phyloP scores from a whole-genome alignment of 2,329 filamentous ascomycete genomes.

The Venturiaceae sp. region DNA sequence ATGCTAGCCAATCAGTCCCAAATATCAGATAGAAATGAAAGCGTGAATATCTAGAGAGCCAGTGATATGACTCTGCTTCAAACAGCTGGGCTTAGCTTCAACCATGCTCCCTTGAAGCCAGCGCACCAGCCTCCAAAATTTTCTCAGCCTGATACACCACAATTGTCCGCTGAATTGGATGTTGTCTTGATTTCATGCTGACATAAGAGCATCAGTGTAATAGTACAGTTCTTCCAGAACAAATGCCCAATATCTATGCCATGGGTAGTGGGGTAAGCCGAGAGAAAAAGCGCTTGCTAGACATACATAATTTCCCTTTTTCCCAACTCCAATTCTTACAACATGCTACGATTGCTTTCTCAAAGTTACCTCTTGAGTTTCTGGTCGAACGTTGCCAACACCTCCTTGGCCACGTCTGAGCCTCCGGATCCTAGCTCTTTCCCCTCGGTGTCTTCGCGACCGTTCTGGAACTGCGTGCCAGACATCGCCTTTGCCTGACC shows the following conservation, averaged over 20 bases:
- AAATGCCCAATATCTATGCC: not conserved
- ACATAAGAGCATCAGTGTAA: not conserved
- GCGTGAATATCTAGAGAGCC: too few species aligned
- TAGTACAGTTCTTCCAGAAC: not conserved
- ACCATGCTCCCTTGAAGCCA: too few species aligned
- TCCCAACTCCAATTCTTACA: not conserved
- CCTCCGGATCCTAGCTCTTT: not conserved
- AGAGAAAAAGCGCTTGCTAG: not conserved
- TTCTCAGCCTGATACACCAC: too few species aligned
- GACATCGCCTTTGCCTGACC: conserved; percentile 2
- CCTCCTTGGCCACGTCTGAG: not conserved
- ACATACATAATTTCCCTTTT: not conserved
- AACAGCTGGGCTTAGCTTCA: too few species aligned
- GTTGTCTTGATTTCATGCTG: too few species aligned
- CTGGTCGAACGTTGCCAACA: not conserved
- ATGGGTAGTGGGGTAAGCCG: not conserved
- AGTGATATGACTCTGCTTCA: too few species aligned
- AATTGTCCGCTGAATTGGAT: too few species aligned
- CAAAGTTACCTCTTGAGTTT: not conserved
- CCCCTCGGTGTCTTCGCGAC: not conserved
- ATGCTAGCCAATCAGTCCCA: too few species aligned
- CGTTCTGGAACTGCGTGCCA: not conserved
- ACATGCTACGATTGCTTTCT: not conserved
- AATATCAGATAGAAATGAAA: too few species aligned
- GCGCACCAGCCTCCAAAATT: too few species aligned